A percentile compares a stretch with the other conserved stretches of the same genome.
Evolutionary conservation across 2,329 filamentous ascomycete genomes (phyloP).

Genomic region (Passalora sequoiae): DNA sequence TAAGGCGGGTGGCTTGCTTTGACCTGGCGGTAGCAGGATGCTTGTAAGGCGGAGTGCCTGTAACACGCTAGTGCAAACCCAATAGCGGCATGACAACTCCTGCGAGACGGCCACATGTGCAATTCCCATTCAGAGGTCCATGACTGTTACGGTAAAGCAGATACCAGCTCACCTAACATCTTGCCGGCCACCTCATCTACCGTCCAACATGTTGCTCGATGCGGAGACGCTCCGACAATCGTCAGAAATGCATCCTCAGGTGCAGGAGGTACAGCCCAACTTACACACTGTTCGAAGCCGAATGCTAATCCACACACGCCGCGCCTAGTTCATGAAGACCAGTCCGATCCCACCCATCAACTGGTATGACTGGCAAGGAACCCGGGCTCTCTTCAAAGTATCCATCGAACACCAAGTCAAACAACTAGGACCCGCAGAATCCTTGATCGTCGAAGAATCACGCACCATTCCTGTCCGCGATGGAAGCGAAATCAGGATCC

Average conservation of each 20-base stretch:
- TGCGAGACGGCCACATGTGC: too few relatives aligned
- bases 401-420: background rate
- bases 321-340: background rate
- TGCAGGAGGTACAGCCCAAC: background rate
- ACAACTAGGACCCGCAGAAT: conserved; percentile 6
- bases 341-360: conserved; percentile 5
- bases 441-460: conserved; percentile 6
- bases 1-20: too few relatives aligned
- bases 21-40: too few relatives aligned
- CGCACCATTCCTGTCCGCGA: conserved; percentile 32
- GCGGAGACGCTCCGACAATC: background rate
- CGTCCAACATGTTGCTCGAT: conserved; percentile 2
- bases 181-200: too few relatives aligned
- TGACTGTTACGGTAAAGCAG: too few relatives aligned
- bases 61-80: too few relatives aligned
- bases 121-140: too few relatives aligned
- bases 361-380: conserved; percentile 5
- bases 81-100: too few relatives aligned
- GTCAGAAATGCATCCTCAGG: conserved; percentile 1
- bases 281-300: too few relatives aligned
- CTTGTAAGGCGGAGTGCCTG: too few relatives aligned
- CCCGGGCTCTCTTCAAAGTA: background rate
- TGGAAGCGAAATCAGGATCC: conserved; percentile 32
- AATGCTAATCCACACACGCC: background rate
- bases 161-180: too few relatives aligned